Base-by-base conservation (phyloP, 2,329 filamentous ascomycete genomes). In the Paecilomyces dactylethromorphus region DNA sequence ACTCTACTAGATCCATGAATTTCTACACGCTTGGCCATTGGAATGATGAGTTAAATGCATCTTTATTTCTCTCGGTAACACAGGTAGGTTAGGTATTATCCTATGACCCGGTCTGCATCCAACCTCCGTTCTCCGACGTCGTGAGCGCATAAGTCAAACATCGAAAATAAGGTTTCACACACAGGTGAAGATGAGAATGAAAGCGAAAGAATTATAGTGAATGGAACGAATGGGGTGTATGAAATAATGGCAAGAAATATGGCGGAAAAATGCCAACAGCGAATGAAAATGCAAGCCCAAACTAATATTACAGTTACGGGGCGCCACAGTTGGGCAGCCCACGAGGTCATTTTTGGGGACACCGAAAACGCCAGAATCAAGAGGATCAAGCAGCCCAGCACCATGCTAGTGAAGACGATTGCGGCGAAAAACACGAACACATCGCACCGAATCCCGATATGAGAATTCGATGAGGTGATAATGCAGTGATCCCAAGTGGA, bases 221-320 rank as follows among this genome's bases (percentile, higher is more conserved):
- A 33, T 22, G 22, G 51, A 39, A 54, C 35, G 56, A 62, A 59
- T 58, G 56, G 54, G 53, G 26, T 35, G 50, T 52, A 59, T 49
- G 63, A 49, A 29, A 55, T 55, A 58, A 56, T 50, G 24, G 58
- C 33, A 55, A 18, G 35, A 53, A 55, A 55, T 52, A 57, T 52
- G 52, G 39, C 56, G 58, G 54, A 22, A 60, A 62, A 61, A 60
- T 39, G 56, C 56, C 57, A 59, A 59, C 52, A 62, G 60, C 58
- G 56, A 64, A 59, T 56, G 39, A 33, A 55, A 31, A 56, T 39
- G 32, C 54, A 51, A 35, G 50, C 52, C 62, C 39, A 45, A 45
- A 64, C 68, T 73, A 71, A 63, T 69, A 73, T 71, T 74, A 74
- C 71, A 71, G 67, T 66, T 66, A 69, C 60, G 62, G 62, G 66